Base-by-base conservation (phyloP, 768 basidiomycete genomes). In the Sarcomyxa edulis region DNA sequence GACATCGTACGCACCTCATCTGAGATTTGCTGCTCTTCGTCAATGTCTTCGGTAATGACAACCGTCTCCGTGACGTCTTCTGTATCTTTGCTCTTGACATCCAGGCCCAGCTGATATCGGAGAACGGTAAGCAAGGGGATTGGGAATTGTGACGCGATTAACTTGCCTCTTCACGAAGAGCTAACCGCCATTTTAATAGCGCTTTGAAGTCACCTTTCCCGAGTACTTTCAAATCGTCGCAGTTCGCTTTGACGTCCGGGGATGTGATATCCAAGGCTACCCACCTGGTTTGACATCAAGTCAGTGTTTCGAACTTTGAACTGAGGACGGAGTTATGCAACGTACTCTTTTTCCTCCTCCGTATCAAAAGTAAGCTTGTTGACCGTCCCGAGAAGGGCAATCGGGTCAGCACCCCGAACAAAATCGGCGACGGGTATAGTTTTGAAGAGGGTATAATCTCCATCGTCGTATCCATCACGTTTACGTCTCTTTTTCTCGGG, bases 141-240 rank as follows among this genome's bases (percentile, higher is more conserved):
- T 46, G 19, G 18, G 12, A 32, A 20, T 24, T n/a, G 14, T 22
- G 7, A 32, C 6, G 26, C 27, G 25, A 41, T 23, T 11, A 14
- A 53, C 68, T n/a, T 39, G 89, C 90, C 72, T 97, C 91, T 62
- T 97, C 82, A 20, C 96, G 83, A 22, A 98, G 67, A 5, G 80
- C 76, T 29, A 79, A 61, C 35, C 96, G 76, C 95, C 95, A 99
- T 64, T 84, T 97, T 42, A 98, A 68, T 39, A 99, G 64, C 7
- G 74, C 54, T 59, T 97, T 98, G 69, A 99, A 99, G 55, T 99
- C 96, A 20, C 94, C 87, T 64, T 97, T 99, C 23, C 96, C 96
- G 23, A 99, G 66, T 4, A 99, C 96, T 58, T 95, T 97, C 48
- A 99, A 70, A 69, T 99, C 96, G 15, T 82, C 77, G 48, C 83